Evolutionary conservation across 768 basidiomycete genomes (phyloP), one percentile per base, ranked within the genome.

Genomic region (Tylopilus intermedius): DNA sequence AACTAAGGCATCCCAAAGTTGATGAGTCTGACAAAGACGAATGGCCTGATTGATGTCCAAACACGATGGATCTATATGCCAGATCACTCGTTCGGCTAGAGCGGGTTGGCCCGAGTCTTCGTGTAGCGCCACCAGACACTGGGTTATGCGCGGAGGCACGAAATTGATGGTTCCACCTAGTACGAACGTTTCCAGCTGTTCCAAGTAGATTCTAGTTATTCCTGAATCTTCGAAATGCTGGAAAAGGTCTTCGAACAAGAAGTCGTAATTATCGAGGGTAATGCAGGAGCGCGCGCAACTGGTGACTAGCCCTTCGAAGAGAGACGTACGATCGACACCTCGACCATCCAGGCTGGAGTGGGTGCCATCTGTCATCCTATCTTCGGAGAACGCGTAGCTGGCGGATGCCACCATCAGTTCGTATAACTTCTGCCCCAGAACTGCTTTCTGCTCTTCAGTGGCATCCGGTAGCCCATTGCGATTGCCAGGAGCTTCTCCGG

Each of bases 1-100:
- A 52, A 95, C 86, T 53, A 98, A 79, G 0, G 95, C 94, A 62
- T 98, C 95, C 72, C 92, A 96, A 5, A 98, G 80, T 26, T 78
- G 78, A 63, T 93, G 80, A 52, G 71, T 77, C 67, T 92, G 87
- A 63, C 96, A 99, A 5, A 99, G 76, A 24, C 69, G 77, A 58
- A 97, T 88, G 5, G 88, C 87, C 71, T 97, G 95, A 63, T 97
- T 90, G 70, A 97, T 84, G 64, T 99, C 96, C 54, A 99, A 72
- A 60, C 86, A 90, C 2, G 80, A 72, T 1, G 95, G 93, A 60
- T 96, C 90, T 58, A 97, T 91, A 65, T 95, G 91, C 93, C 94
- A 97, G 50, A 99, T 95, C 51, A 97, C 75, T 29, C 82, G 81
- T 67, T 99, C 94, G 1, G 88, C 90, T 3, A 83, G 75, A 45